phyloP scores from a whole-genome alignment of 2,329 filamentous ascomycete genomes.

The Lasiodiplodia hormozganensis region DNA sequence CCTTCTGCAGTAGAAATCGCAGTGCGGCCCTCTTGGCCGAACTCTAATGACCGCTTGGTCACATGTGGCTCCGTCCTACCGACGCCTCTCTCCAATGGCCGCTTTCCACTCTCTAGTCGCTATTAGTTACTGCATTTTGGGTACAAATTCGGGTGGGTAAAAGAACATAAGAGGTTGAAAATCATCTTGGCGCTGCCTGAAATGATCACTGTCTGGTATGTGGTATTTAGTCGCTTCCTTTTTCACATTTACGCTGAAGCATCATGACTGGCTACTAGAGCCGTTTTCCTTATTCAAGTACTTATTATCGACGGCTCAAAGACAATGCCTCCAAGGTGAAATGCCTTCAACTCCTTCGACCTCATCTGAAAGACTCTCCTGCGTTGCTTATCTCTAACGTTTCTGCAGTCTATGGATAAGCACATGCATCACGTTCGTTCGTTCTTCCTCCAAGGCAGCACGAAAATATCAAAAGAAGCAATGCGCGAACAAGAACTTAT shows the following conservation, averaged over 20 bases:
- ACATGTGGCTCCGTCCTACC: no score
- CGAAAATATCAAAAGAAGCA: neutral
- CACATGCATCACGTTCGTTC: neutral
- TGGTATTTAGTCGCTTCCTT: no score
- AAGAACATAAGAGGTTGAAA: no score
- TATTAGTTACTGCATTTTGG: no score
- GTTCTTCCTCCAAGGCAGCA: neutral
- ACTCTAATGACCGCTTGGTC: no score
- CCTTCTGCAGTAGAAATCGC: no score
- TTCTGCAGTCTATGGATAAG: neutral
- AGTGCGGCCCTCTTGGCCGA: no score
- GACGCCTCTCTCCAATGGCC: no score
- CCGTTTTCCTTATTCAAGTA: neutral
- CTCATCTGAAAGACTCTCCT: neutral
- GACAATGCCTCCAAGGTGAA: neutral
- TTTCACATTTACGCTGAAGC: neutral
- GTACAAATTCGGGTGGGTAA: no score
- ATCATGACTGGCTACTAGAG: neutral
- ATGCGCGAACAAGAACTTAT: neutral
- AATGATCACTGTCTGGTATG: no score
- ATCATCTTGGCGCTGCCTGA: no score
- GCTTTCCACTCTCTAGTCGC: no score
- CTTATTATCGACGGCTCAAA: neutral
- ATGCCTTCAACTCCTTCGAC: neutral
- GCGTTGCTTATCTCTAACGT: neutral